phyloP scores from a whole-genome alignment of 129 eudicot genomes.

The Artemisia argyi region DNA sequence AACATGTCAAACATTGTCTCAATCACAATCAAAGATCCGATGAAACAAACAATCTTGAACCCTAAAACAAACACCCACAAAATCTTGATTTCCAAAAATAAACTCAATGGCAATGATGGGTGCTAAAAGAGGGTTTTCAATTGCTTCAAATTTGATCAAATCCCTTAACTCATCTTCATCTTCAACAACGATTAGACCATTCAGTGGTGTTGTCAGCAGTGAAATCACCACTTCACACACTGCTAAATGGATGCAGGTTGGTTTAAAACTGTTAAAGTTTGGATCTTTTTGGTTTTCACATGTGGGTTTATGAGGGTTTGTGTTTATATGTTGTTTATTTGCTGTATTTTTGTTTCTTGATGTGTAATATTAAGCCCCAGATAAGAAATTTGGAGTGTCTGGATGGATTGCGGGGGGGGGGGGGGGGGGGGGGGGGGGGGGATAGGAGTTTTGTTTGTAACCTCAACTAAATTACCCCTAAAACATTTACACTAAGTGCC shows the following conservation, averaged over 20 bases:
- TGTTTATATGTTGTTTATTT: neutral
- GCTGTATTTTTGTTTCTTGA: neutral
- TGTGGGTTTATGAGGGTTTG: neutral
- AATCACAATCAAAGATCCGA: slow-evolving; percentile 17
- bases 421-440: too few relatives aligned
- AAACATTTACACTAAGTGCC: too few relatives aligned
- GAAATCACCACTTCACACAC: slow-evolving; percentile 83
- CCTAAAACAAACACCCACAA: slow-evolving; percentile 28
- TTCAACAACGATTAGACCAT: slow-evolving; percentile 37
- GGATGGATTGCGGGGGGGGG: too few relatives aligned
- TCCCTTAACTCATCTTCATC: slow-evolving; percentile 43
- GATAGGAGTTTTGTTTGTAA: too few relatives aligned
- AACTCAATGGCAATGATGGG: slow-evolving; percentile 53
- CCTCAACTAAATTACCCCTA: too few relatives aligned
- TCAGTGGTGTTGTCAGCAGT: slow-evolving; percentile 56
- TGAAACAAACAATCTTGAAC: slow-evolving; percentile 28
- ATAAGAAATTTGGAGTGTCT: too few relatives aligned
- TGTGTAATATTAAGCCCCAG: neutral
- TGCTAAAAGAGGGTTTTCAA: slow-evolving; percentile 38
- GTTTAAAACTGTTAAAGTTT: neutral
- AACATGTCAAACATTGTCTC: slow-evolving; percentile 2
- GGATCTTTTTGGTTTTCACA: neutral
- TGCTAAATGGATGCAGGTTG: slow-evolving; percentile 97
- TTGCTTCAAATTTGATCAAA: slow-evolving; percentile 59
- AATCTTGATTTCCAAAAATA: too few relatives aligned